Evolutionary conservation across 805 yeast genomes (phyloP).

Genomic region (Wickerhamiella lipophila): DNA sequence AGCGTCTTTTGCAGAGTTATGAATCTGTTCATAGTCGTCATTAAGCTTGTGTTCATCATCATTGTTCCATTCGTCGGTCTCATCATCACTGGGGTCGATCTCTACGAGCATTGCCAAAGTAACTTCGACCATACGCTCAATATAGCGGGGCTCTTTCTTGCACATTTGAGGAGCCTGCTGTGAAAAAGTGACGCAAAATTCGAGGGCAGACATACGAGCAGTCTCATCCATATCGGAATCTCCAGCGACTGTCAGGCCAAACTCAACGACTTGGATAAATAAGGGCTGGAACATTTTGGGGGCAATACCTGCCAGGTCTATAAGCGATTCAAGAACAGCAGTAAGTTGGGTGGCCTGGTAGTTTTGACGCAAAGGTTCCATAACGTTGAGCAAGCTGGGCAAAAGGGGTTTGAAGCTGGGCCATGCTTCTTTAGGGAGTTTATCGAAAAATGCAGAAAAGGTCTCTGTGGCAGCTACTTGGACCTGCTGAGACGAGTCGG

Average conservation of each 20-base stretch:
- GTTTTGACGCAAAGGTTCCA: constrained; percentile 68
- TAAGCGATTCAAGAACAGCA: constrained; percentile 74
- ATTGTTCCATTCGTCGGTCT: constrained; percentile 75
- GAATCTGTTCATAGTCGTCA: constrained; percentile 73
- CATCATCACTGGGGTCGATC: constrained; percentile 79
- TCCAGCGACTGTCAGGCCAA: constrained; percentile 71
- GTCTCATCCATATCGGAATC: constrained; percentile 65
- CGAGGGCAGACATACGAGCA: constrained; percentile 78
- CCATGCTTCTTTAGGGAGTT: constrained; percentile 71
- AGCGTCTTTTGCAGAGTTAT: constrained; percentile 89
- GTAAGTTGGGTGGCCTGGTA: constrained; percentile 76
- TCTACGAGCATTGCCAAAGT: constrained; percentile 83
- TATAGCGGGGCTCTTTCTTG: constrained; percentile 59
- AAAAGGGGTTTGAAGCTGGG: constrained; percentile 59
- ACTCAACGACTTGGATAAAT: constrained; percentile 79
- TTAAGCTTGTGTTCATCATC: constrained; percentile 65
- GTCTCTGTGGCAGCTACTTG: constrained; percentile 87
- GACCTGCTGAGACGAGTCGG: constrained; percentile 67
- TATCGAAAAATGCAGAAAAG: constrained; percentile 77
- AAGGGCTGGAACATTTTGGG: constrained; percentile 88
- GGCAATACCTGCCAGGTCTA: constrained; percentile 83
- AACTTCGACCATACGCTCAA: constrained; percentile 55
- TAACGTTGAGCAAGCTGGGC: constrained; percentile 72
- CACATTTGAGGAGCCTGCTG: constrained; percentile 96
- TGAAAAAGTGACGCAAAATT: constrained; percentile 76